Base-by-base conservation (phyloP, 306 rosid genomes). In the Carpinus fangiana region DNA sequence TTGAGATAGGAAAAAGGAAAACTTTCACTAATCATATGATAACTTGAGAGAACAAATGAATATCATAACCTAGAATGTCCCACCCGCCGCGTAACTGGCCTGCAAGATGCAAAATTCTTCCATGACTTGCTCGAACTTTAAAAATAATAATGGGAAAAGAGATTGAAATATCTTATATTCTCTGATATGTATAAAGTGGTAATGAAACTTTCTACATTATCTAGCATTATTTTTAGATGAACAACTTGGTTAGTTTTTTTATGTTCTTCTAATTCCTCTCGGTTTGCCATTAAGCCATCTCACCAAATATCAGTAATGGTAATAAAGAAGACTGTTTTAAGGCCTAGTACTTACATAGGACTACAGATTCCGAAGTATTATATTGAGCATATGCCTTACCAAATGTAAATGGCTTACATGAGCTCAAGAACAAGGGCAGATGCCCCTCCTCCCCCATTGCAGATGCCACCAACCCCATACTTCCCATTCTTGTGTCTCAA, bases 391-490 rank as follows among this genome's bases (percentile, higher is more conserved):
- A 59, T 48, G 62, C 73, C 67, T 43, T 38, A 72, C 16, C 78
- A 84, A 75, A 72, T 21, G 60, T 17, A 67, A 75, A 80, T 14
- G 53, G 66, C 92, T 92, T 90, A 94, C 97, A 86, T 75, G 80
- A 87, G 88, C 88, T 94, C 97, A 79, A 94, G 43, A 56, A 92
- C 97, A 70, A 94, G 84, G 31, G 98, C 91, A 61, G 98, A 94
- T n/a, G 98, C 97, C 12, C 98, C 98, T 60, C 98, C 98, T 80
- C 97, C 98, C 20, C 98, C 98, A 41, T 94, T 92, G 89, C 98
- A 94, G 70, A 94, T 88, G 47, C 86, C 90, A 41, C 69, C 95
- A 83, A 92, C 90, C 43, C 98, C 98, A 75, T 90, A 92, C 87
- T 77, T 92, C 59, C 97, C 97, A 68, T 90, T 86, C 82, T 84